These are phyloP conservation scores for Fomes fomentarius DNA, from an alignment of 1,284 basidiomycete species.

Conservation along the genomic window DNA sequence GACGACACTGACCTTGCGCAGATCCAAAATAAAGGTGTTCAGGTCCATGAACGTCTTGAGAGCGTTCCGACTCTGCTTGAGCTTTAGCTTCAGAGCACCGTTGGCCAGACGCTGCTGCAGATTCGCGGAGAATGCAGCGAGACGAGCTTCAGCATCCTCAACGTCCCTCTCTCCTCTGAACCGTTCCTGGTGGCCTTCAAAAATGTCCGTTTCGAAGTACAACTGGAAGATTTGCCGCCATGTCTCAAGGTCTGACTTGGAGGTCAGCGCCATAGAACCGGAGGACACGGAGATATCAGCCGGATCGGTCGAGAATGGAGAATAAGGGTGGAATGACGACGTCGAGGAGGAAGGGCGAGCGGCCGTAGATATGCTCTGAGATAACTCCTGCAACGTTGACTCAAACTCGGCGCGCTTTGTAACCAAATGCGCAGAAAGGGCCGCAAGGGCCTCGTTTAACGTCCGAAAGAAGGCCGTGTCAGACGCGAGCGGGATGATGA, in stretches of 20 bases:
- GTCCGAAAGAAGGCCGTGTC: slow-evolving; percentile 86
- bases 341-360: slow-evolving; percentile 61
- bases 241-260: slow-evolving; percentile 78
- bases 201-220: slow-evolving; percentile 88
- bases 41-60: slow-evolving; percentile 82
- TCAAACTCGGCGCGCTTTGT: slow-evolving; percentile 69
- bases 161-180: slow-evolving; percentile 75
- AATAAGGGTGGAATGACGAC: slow-evolving; percentile 50
- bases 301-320: slow-evolving; percentile 45
- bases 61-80: slow-evolving; percentile 66
- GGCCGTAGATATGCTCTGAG: slow-evolving; percentile 58
- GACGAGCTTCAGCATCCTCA: slow-evolving; percentile 74
- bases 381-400: slow-evolving; percentile 61
- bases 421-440: slow-evolving; percentile 69
- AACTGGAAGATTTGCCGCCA: slow-evolving; percentile 93
- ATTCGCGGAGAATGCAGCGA: slow-evolving; percentile 73
- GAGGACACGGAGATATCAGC: slow-evolving; percentile 31
- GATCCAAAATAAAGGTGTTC: slow-evolving; percentile 81
- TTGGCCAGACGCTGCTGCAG: slow-evolving; percentile 65
- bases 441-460: slow-evolving; percentile 72
- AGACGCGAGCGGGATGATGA: slow-evolving; percentile 82
- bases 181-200: slow-evolving; percentile 79
- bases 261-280: slow-evolving; percentile 18
- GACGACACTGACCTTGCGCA: slow-evolving; percentile 70
- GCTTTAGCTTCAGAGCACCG: slow-evolving; percentile 61